Evolutionary conservation across 1,284 basidiomycete genomes (phyloP).

Genomic region (Cutaneotrichosporon mucoides): DNA sequence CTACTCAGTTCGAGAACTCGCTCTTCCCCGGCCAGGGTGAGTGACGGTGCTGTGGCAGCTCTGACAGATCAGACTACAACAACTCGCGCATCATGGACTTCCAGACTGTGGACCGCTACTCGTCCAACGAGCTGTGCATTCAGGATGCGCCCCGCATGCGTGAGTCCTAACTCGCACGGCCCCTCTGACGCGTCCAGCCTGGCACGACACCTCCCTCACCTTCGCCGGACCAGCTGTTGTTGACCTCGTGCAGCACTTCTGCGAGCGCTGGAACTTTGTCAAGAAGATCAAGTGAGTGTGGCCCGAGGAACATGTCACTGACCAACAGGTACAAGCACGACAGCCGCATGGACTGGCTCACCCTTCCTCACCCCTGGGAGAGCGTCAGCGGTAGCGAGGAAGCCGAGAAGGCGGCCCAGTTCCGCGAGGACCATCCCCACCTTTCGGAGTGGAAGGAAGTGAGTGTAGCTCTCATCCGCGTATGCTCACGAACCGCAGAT

Average conservation of each 20-base stretch:
- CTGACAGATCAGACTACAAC: conserved; percentile 65
- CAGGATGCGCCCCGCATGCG: conserved; percentile 61
- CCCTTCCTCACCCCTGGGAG: conserved; percentile 59
- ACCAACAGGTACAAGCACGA: conserved; percentile 51
- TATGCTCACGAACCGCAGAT: conserved; percentile 10
- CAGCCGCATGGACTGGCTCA: conserved; percentile 66
- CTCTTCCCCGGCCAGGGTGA: conserved; percentile 77
- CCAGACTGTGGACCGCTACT: conserved; percentile 68
- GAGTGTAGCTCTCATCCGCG: background rate
- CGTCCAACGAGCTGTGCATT: conserved; percentile 67
- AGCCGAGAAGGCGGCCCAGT: conserved; percentile 26
- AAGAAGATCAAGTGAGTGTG: conserved; percentile 40
- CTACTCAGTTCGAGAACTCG: conserved; percentile 70
- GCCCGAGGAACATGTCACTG: background rate
- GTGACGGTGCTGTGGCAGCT: background rate
- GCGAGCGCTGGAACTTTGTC: conserved; percentile 59
- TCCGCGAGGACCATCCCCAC: conserved; percentile 47
- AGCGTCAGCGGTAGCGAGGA: conserved; percentile 26
- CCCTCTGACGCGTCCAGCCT: conserved; percentile 27
- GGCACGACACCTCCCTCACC: conserved; percentile 61
- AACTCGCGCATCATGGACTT: conserved; percentile 57
- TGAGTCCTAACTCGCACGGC: conserved; percentile 18
- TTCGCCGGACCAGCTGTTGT: conserved; percentile 75
- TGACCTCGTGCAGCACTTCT: conserved; percentile 85
- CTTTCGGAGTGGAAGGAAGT: conserved; percentile 44